Evolutionary conservation across 192 early-diverging fungal genomes (phyloP).

Genomic region (Entomortierella beljakovae): DNA sequence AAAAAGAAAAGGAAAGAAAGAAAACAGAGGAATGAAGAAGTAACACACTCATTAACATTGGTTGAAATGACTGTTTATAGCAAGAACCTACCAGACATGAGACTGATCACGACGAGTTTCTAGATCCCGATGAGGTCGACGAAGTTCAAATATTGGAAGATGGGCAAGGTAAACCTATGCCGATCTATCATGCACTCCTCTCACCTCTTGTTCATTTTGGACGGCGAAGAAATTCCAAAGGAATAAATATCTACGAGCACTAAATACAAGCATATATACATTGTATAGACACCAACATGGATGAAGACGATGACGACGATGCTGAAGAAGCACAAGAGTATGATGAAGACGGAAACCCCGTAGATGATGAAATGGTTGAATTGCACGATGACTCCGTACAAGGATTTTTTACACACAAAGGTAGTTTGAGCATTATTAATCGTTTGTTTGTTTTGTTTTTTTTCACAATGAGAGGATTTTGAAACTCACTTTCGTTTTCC

Average conservation of each 20-base stretch:
- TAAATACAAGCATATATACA: neutral
- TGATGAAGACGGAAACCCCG: constrained; percentile 59
- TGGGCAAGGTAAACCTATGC: constrained; percentile 7
- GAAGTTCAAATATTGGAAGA: constrained; percentile 65
- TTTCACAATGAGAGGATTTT: neutral
- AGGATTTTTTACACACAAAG: constrained; percentile 91
- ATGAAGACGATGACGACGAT: constrained; percentile 56
- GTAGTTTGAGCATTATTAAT: too few relatives aligned
- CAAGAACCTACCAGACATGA: constrained; percentile 57
- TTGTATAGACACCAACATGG: constrained; percentile 55
- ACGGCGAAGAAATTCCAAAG: too few relatives aligned
- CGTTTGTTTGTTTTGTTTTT: neutral
- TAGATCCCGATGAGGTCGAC: constrained; percentile 63
- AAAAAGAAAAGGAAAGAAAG: neutral
- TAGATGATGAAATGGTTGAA: constrained; percentile 67
- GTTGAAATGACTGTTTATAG: neutral
- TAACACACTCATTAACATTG: neutral
- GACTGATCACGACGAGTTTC: constrained; percentile 61
- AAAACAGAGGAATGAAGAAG: neutral
- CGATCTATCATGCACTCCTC: neutral
- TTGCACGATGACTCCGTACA: constrained; percentile 88
- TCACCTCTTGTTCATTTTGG: neutral
- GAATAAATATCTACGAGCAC: neutral
- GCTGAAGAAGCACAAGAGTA: constrained; percentile 58
- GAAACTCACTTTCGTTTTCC: neutral